Evolutionary conservation across 2,329 filamentous ascomycete species (phyloP).

Genomic region (Pseudogymnoascus sp.): DNA sequence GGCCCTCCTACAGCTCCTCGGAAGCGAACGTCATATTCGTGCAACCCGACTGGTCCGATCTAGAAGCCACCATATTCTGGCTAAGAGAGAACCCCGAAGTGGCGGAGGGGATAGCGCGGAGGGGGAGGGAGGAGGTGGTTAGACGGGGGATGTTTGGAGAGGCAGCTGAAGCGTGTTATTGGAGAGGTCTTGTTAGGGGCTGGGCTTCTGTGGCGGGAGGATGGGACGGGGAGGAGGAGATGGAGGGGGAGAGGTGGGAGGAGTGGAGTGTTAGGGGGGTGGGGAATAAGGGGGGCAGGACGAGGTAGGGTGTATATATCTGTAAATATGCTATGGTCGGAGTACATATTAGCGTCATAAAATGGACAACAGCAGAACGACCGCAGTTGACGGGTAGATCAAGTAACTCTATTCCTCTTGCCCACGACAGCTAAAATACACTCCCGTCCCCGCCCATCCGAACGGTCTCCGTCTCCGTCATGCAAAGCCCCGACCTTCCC

Average conservation of each 20-base stretch:
- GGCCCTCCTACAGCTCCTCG: slow-evolving; percentile 32
- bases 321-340: too few relatives aligned
- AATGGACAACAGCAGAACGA: too few relatives aligned
- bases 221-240: not conserved
- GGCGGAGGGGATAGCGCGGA: slow-evolving; percentile 39
- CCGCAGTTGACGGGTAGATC: not conserved
- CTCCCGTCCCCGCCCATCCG: not conserved
- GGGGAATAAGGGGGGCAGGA: slow-evolving; percentile 6
- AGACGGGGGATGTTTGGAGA: slow-evolving; percentile 39
- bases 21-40: slow-evolving; percentile 45
- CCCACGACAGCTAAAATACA: slow-evolving; percentile 1
- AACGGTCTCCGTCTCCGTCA: not conserved
- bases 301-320: not conserved
- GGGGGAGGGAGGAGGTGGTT: slow-evolving; percentile 38
- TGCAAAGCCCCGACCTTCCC: not conserved
- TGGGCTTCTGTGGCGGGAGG: slow-evolving; percentile 36
- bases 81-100: slow-evolving; percentile 36
- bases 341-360: not conserved
- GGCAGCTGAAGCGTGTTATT: slow-evolving; percentile 47
- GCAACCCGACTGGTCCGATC: slow-evolving; percentile 42
- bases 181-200: slow-evolving; percentile 40
- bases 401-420: not conserved
- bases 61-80: slow-evolving; percentile 39
- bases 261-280: slow-evolving; percentile 21
- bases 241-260: slow-evolving; percentile 23